phyloP scores from a whole-genome alignment of 176 grass and related monocot genomes.

The Poa pratensis region DNA sequence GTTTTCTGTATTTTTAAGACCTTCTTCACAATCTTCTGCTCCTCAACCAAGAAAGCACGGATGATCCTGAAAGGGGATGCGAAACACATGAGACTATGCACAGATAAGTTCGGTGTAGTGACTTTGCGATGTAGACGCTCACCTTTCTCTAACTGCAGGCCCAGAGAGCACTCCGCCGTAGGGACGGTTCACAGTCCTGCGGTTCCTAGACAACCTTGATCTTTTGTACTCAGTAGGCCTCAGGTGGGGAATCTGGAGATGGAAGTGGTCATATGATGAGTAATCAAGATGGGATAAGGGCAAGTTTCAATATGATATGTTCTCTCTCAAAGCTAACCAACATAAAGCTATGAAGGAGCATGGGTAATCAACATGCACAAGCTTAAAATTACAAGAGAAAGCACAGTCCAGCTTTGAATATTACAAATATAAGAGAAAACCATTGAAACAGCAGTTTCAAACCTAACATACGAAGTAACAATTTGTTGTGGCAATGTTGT shows the following conservation, averaged over 20 bases:
- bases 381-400: neutral
- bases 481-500: neutral
- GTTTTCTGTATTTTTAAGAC: conserved; percentile 95
- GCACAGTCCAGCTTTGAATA: neutral
- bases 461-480: neutral
- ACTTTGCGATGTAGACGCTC: neutral
- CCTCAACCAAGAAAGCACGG: conserved; percentile 89
- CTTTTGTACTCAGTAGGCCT: conserved; percentile 73
- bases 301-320: neutral
- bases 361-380: neutral
- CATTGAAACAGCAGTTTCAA: neutral
- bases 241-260: conserved; percentile 63
- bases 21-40: conserved; percentile 99
- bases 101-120: neutral
- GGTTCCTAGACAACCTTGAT: conserved; percentile 68
- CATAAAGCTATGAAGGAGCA: neutral
- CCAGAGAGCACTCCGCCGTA: conserved; percentile 74
- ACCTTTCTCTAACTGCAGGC: conserved; percentile 71
- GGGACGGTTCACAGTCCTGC: conserved; percentile 66
- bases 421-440: neutral
- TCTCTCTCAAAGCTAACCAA: neutral
- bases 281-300: neutral
- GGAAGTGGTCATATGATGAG: neutral
- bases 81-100: neutral
- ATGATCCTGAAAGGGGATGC: conserved; percentile 61